Evolutionary conservation across 228 moss, liverwort and hornwort species (phyloP).

Genomic region (Sphagnum fallax): DNA sequence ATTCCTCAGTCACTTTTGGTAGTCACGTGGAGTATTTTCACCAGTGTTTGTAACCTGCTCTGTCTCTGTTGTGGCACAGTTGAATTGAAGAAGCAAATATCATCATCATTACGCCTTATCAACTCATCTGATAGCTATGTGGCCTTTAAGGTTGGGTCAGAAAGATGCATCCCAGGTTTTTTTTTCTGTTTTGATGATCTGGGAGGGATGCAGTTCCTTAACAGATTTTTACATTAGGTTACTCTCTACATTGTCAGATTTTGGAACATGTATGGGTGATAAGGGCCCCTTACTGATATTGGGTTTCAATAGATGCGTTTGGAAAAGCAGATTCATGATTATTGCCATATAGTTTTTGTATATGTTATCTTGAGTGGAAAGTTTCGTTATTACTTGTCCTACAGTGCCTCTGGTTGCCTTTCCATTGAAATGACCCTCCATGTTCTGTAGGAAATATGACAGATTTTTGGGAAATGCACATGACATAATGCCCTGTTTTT

Average conservation of each 20-base stretch:
- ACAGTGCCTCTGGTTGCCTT: too few relatives aligned
- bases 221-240: background rate
- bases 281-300: too few relatives aligned
- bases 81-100: conserved; percentile 97
- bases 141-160: conserved; percentile 69
- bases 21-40: too few relatives aligned
- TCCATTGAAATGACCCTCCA: too few relatives aligned
- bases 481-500: background rate
- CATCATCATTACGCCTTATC: conserved; percentile 78
- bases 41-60: too few relatives aligned
- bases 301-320: background rate
- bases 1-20: too few relatives aligned
- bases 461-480: background rate
- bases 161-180: background rate
- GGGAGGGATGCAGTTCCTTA: background rate
- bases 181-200: background rate
- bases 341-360: background rate
- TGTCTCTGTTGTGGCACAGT: conserved; percentile 35
- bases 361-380: background rate
- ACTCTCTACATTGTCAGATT: background rate
- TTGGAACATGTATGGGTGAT: too few relatives aligned
- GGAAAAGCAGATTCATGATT: background rate
- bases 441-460: too few relatives aligned
- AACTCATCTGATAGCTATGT: conserved; percentile 73
- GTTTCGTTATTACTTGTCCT: background rate